Evolutionary conservation across 495 filamentous ascomycete species (phyloP).

Genomic region (Geopyxis carbonaria): DNA sequence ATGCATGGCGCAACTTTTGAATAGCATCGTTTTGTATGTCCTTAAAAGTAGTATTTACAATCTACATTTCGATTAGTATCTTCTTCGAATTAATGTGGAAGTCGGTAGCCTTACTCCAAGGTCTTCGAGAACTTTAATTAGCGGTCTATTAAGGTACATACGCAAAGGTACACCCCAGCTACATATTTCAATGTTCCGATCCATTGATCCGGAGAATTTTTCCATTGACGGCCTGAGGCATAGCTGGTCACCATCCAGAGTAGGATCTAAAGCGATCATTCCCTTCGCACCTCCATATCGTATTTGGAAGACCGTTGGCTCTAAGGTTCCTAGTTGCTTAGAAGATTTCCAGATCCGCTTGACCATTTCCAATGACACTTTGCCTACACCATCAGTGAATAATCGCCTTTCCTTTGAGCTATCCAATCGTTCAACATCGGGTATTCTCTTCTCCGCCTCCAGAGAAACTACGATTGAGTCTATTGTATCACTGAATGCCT

Average conservation of each 20-base stretch:
- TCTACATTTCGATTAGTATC: slow-evolving; percentile 26
- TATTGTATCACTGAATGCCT: slow-evolving; percentile 63
- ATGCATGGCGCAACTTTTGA: slow-evolving; percentile 38
- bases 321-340: slow-evolving; percentile 26
- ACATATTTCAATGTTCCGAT: slow-evolving; percentile 53
- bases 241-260: slow-evolving; percentile 37
- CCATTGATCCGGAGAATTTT: slow-evolving; percentile 48
- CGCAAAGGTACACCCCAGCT: slow-evolving; percentile 47
- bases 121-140: slow-evolving; percentile 76
- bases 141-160: slow-evolving; percentile 52
- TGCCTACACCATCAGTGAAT: slow-evolving; percentile 68
- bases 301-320: slow-evolving; percentile 53
- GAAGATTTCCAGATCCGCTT: slow-evolving; percentile 36
- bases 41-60: slow-evolving; percentile 39
- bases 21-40: slow-evolving; percentile 42
- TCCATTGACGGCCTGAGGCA: slow-evolving; percentile 55
- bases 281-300: slow-evolving; percentile 39
- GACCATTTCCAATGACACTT: slow-evolving; percentile 41
- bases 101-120: slow-evolving; percentile 25
- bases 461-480: slow-evolving; percentile 33
- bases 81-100: neutral
- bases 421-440: slow-evolving; percentile 29
- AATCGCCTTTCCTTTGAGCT: slow-evolving; percentile 29
- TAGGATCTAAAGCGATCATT: slow-evolving; percentile 38
- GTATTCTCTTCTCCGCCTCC: slow-evolving; percentile 27